Base-by-base conservation (phyloP, 2,329 filamentous ascomycete genomes). In the Hysterium pulicare region DNA sequence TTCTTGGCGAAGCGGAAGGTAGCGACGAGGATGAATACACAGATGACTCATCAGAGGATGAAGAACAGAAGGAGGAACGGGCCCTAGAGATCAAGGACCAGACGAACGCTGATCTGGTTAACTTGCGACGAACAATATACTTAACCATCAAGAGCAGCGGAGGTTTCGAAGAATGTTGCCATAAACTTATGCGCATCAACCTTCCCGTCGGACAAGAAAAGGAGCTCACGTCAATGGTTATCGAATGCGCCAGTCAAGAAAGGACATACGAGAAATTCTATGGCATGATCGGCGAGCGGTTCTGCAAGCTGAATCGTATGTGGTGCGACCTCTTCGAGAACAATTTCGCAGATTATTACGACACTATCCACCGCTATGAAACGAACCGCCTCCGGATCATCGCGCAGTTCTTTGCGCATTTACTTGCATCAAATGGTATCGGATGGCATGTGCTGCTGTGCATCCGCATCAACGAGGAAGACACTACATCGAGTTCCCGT, bases 241-340 rank as follows among this genome's bases (percentile, higher is more conserved):
- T 98, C 51, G 93, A 98, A 68, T 95, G 90, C 64, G 95, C 90
- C 66, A 91, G 88, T 21, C 93, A 98, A 69, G 90, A 97, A 67
- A 88, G 90, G 56, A 96, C 93, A 1, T 98, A 95, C 68, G 90
- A 90, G 48, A 97, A 97, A 66, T 98, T 97, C 70, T 96, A 94
- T 60, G 93, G 93, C 10, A 73, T 95, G 50, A 90, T 97, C 42
- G 93, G 87, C 23, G 93, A 98, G 71, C 82, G 91, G 19, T 95
- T 98, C 68, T 88, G 90, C 59, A 96, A 95, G 70, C 82, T 98
- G 59, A 97, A 97, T 68, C 82, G 93, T 17, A 78, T 96, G 38
- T 98, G 93, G 93, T 86, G 83, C 21, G 89, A 94, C 50, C 77
- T 97, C 5, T 97, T 97, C 52, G 90, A 97, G 67, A 81, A 89